Percentiles rank a stretch among this genome's conserved stretches.
Conservation (phyloP, 148 eudicot genomes). For the Fagopyrum homotropicum region DNA sequence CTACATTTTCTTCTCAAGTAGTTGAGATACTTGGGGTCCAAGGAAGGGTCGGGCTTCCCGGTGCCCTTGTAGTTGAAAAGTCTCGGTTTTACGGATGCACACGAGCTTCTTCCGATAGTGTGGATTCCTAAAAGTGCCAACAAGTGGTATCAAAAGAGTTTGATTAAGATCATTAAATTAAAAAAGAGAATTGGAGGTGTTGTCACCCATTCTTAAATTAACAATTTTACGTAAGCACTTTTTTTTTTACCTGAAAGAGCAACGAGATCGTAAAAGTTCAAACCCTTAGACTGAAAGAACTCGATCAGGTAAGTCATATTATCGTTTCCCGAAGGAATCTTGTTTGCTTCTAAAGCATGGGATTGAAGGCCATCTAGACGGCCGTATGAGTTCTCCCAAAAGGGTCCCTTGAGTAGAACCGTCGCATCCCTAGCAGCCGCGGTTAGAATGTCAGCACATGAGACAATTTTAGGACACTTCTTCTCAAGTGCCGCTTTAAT, state of each 20-base stretch:
- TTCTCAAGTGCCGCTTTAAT: constrained; percentile 53
- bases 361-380: constrained; percentile 63
- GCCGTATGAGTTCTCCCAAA: constrained; percentile 60
- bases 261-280: constrained; percentile 50
- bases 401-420: constrained; percentile 51
- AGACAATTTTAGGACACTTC: constrained; percentile 53
- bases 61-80: constrained; percentile 49
- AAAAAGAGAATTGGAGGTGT: no score
- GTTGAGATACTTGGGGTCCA: constrained; percentile 39
- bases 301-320: constrained; percentile 48
- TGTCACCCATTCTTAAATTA: no score
- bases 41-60: constrained; percentile 44
- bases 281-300: constrained; percentile 63
- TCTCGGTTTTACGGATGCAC: constrained; percentile 45
- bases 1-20: constrained; percentile 67
- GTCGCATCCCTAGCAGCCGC: constrained; percentile 80
- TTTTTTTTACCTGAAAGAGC: constrained; percentile 59
- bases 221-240: no score
- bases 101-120: constrained; percentile 58
- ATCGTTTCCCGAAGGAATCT: constrained; percentile 48
- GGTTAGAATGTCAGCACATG: constrained; percentile 77
- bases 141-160: not conserved
- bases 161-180: not conserved
- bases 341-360: constrained; percentile 38
- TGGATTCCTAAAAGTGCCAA: constrained; percentile 44